Evolutionary conservation across 192 early-diverging fungal genomes (phyloP), one percentile per base, ranked within the genome.

Genomic region (Glomus cerebriforme): DNA sequence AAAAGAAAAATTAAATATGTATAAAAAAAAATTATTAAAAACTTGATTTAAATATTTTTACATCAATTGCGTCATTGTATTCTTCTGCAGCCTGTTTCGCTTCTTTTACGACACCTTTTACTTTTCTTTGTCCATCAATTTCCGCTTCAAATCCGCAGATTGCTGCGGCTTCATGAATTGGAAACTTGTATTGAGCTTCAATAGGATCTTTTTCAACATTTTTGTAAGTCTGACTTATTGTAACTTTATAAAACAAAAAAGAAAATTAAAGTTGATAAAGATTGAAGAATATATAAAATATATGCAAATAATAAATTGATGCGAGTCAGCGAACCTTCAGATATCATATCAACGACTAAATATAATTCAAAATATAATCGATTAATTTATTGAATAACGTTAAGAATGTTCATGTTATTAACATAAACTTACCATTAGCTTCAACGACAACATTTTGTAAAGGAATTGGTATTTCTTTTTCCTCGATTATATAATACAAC

Each of bases 281-380:
- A 43, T 12, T 12, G 2, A 43, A 12, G 12, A 43, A 43, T 12
- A 29, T 29, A 27, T 29, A 26, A 17, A 24, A 26, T 10, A 9
- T 45, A 10, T 6, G 4, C 8, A 37, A 35, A 31, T 64, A 54
- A n/a, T n/a, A n/a, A n/a, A n/a, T n/a, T n/a, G n/a, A n/a, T n/a
- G n/a, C n/a, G n/a, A n/a, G n/a, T n/a, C 59, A 24, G 10, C 47
- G 47, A 54, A 76, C 74, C 74, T 64, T 76, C 74, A 60, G 74
- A 31, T 22, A 76, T 76, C 74, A 76, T 76, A 76, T 76, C 74
- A 60, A 76, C 60, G 8, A 76, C 74, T 76, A 64, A 73, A 15
- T 1, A 47, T n/a, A n/a, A n/a, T n/a, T n/a, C 19, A 19, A 19
- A 43, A 43, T 7, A 15, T 7, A 7, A 64, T n/a, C 1, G 10